phyloP scores from a whole-genome alignment of 352 stramenopile species.

The Plasmopara viticola region DNA sequence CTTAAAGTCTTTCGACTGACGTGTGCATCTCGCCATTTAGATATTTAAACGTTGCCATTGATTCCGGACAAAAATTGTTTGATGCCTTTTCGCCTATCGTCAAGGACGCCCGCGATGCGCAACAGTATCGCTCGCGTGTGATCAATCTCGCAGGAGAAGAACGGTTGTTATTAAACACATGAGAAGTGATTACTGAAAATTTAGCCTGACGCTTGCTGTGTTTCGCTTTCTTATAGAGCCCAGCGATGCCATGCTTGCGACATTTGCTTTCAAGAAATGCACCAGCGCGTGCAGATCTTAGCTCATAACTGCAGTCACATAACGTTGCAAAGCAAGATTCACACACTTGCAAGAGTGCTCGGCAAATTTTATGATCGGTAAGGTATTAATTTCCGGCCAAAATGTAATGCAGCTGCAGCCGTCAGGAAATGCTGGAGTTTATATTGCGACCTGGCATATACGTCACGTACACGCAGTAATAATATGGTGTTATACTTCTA shows the following conservation, averaged over 20 bases:
- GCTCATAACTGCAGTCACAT: slow-evolving; percentile 24
- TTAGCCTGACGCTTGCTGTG: slow-evolving; percentile 1
- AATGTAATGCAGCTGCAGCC: background rate
- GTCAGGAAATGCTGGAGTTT: too few relatives aligned
- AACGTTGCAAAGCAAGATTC: slow-evolving; percentile 43
- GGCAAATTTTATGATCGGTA: slow-evolving; percentile 33
- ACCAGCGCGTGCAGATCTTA: slow-evolving; percentile 35
- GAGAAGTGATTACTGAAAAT: background rate
- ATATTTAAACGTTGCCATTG: slow-evolving; percentile 54
- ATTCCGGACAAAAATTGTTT: slow-evolving; percentile 57
- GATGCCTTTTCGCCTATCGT: slow-evolving; percentile 70
- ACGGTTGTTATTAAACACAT: slow-evolving; percentile 10
- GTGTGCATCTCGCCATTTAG: slow-evolving; percentile 14
- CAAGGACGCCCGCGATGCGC: slow-evolving; percentile 48
- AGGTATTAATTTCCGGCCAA: background rate
- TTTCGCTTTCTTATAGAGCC: slow-evolving; percentile 21
- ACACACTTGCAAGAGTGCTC: slow-evolving; percentile 35
- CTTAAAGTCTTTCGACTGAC: slow-evolving; percentile 1
- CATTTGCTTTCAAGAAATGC: slow-evolving; percentile 61
- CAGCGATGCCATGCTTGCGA: slow-evolving; percentile 62
- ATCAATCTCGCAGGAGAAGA: slow-evolving; percentile 75
- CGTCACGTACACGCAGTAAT: too few relatives aligned
- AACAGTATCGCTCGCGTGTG: slow-evolving; percentile 41
- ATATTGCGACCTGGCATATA: too few relatives aligned
- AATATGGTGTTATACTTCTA: too few relatives aligned